Evolutionary conservation across 2,329 filamentous ascomycete species (phyloP), one percentile per base, ranked within the genome.

Genomic region (Aspergillus ruber): DNA sequence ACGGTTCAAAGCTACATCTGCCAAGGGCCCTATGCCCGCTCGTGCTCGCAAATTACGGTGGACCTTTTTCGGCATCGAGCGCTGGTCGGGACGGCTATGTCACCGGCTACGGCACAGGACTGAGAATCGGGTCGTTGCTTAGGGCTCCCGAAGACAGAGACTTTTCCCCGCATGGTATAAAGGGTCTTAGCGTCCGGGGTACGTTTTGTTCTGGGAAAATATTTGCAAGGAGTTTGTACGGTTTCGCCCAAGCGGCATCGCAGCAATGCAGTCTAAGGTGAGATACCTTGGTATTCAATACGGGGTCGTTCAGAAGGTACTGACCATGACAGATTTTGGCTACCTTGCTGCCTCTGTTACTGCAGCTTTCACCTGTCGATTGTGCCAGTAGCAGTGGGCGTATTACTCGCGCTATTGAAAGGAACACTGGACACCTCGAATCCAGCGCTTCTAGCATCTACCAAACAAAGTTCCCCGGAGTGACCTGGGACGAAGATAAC

Each of bases 401-500:
- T 13, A 32, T 33, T 5, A 53, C 52, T n/a, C 46, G 47, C 6
- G 38, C 23, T 23, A 20, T 65, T 12, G 53, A 49, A 42, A 50
- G 51, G 33, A 54, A 64, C 6, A 33, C 51, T 18, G 44, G 45
- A 6, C 12, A 23, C 21, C 45, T 43, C 4, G 33, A 47, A 2
- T 21, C 36, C 10, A 54, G 54, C 33, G 43, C 42, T 8, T 58
- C 51, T 36, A 57, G 60, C 42, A 46, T 71, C 8, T 79, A 79
- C 53, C 49, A 71, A 10, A 80, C 77, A 0, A 69, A 68, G 39
- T 80, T 79, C 55, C 56, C 68, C 4, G 69, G 74, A 38, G 78
- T 81, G 15, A 76, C 74, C 2, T 84, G 80, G 80, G 77, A 83
- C 59, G 74, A 81, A 50, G 69, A 73, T 18, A 74, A 75, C 35